A percentile compares a stretch with the other conserved stretches of the same genome.
Evolutionary conservation across 768 basidiomycete genomes (phyloP).

Genomic region (Mycena crocata): DNA sequence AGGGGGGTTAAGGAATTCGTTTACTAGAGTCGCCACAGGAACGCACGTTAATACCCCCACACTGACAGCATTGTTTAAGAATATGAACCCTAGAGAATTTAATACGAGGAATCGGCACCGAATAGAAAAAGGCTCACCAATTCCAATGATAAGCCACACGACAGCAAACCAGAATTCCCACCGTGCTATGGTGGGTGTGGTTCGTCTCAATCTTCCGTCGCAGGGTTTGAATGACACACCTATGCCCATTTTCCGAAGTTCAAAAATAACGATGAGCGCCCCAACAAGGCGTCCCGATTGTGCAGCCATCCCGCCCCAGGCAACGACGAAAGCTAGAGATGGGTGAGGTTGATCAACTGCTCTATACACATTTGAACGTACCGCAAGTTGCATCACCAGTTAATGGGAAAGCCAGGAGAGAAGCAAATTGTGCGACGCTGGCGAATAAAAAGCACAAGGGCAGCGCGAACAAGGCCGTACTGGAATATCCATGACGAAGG

Average conservation of each 20-base stretch:
- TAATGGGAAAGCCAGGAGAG: constrained; percentile 41
- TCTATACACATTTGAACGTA: not conserved
- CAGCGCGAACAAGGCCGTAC: constrained; percentile 37
- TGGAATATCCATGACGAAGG: constrained; percentile 30
- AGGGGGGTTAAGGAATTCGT: not conserved
- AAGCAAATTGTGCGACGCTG: constrained; percentile 44
- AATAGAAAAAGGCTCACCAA: constrained; percentile 45
- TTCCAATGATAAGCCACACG: constrained; percentile 42
- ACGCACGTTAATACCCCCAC: constrained; percentile 49
- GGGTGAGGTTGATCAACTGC: not conserved
- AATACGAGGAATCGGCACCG: not conserved
- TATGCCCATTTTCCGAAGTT: constrained; percentile 46
- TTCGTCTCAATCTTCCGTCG: not conserved
- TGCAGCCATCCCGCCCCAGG: constrained; percentile 57
- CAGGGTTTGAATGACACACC: constrained; percentile 9
- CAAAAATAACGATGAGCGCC: constrained; percentile 48
- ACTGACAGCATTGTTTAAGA: constrained; percentile 53
- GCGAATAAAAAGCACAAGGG: constrained; percentile 45
- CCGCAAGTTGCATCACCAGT: constrained; percentile 35
- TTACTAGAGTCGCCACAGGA: not conserved
- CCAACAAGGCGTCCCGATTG: constrained; percentile 54
- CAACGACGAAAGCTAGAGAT: constrained; percentile 54
- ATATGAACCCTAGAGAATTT: constrained; percentile 47
- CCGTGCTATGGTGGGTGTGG: constrained; percentile 17
- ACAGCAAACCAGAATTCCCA: constrained; percentile 49